A percentile compares a stretch with the other conserved stretches of the same genome.
Conservation (phyloP, 257 asterid genomes). For the Nicotiana paniculata region DNA sequence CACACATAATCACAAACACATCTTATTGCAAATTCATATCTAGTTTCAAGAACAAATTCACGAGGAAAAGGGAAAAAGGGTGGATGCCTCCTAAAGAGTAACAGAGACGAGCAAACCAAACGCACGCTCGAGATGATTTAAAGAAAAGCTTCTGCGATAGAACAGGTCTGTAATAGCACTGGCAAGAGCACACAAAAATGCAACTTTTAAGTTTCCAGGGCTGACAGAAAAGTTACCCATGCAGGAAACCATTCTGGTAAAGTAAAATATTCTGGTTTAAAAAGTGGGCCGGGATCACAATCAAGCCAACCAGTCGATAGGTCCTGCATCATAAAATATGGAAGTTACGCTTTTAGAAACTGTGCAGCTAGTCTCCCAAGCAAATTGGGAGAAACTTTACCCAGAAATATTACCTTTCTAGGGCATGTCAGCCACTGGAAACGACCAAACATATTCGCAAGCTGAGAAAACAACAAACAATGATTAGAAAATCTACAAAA, state of each 20-base stretch:
- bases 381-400: constrained; percentile 3
- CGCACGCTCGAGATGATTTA: not conserved
- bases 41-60: not conserved
- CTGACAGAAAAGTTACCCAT: constrained; percentile 47
- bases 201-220: not conserved
- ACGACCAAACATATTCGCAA: constrained; percentile 75
- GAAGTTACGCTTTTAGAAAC: constrained; percentile 8
- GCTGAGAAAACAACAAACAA: constrained; percentile 37
- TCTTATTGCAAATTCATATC: not conserved
- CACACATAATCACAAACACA: not conserved
- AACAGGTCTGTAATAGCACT: not conserved
- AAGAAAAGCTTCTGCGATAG: not conserved
- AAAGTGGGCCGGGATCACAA: constrained; percentile 86
- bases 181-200: not conserved
- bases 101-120: not conserved
- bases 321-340: constrained; percentile 45
- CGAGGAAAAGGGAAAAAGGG: not conserved
- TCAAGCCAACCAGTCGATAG: constrained; percentile 92
- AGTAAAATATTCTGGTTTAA: constrained; percentile 62
- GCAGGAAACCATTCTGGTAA: constrained; percentile 67
- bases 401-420: constrained; percentile 58
- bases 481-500: constrained; percentile 1
- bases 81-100: not conserved
- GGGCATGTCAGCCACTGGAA: constrained; percentile 97
- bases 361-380: not conserved